Evolutionary conservation across 768 basidiomycete species (phyloP), one percentile per base, ranked within the genome.

Genomic region (Candolleomyces aberdarensis): DNA sequence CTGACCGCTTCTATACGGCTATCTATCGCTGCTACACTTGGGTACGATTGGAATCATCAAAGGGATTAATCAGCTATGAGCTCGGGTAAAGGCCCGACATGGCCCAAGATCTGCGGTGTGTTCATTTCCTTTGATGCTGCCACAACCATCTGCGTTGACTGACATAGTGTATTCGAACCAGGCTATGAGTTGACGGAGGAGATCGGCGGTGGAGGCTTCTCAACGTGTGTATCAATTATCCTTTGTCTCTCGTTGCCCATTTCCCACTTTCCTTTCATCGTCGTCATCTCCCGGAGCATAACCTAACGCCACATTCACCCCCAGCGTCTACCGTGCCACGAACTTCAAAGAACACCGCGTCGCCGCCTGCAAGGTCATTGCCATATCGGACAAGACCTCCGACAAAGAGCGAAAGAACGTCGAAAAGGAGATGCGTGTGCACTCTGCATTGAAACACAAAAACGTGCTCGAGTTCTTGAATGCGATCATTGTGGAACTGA

Each of bases 391-490:
- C 3, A 69, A 85, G 48, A 88, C 88, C 1, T 84, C 86, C 0
- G 81, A 85, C 5, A 81, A 81, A 54, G 85, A 91, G 13, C 83
- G 92, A 57, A 96, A 96, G 70, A 83, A 81, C 17, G 76, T 96
- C 10, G 87, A 97, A 58, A 96, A 95, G 69, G 97, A 99, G 72
- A 95, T 97, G 77, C 84, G 89, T 32, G 86, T 98, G 2, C 96
- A 98, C 69, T 74, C 86, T 7, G 85, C 84, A 1, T 76, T 98
- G 58, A 91, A 92, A 66, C 89, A 97, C 63, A 59, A 67, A 0
- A 86, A 96, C 63, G 83, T 98, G 9, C 84, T 99, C 41, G 87
- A 93, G 68, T 93, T 98, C 67, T 69, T 95, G 60, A 87, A 88
- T 54, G 90, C 88, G 0, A 83, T 87, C 32, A 76, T 92, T 3